A percentile compares a stretch with the other conserved stretches of the same genome.
These are phyloP conservation scores for Oryza meridionalis DNA, from an alignment of 176 grass and related monocot species.

Conservation along the genomic window DNA sequence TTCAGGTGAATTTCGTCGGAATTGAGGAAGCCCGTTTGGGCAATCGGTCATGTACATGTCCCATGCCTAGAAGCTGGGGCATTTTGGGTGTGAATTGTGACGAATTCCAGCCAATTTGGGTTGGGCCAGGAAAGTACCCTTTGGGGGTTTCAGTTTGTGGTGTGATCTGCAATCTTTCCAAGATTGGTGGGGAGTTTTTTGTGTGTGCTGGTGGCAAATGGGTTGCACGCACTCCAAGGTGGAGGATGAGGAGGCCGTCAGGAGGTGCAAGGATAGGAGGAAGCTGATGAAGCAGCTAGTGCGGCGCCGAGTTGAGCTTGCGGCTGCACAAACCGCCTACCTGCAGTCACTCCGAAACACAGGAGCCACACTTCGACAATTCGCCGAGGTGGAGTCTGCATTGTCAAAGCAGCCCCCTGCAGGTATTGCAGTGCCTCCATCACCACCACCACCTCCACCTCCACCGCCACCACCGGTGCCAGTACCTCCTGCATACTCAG, in stretches of 20 bases:
- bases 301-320: constrained; percentile 65
- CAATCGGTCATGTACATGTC: constrained; percentile 2
- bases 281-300: constrained; percentile 90
- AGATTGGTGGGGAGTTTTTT: background rate
- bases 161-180: constrained; percentile 24
- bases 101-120: constrained; percentile 30
- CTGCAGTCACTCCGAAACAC: constrained; percentile 86
- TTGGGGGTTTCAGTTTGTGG: constrained; percentile 16
- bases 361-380: constrained; percentile 81
- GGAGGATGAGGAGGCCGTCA: constrained; percentile 78
- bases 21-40: background rate
- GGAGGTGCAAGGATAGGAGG: constrained; percentile 84
- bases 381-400: constrained; percentile 75
- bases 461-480: constrained; percentile 27
- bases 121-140: background rate
- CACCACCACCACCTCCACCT: constrained; percentile 32
- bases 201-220: constrained; percentile 49
- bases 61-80: constrained; percentile 28
- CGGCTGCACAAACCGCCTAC: constrained; percentile 67
- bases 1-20: constrained; percentile 38
- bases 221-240: constrained; percentile 80
- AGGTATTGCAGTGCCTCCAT: constrained; percentile 19
- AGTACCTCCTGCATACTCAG: constrained; percentile 40
- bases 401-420: constrained; percentile 28
- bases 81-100: constrained; percentile 26